phyloP scores from a whole-genome alignment of 176 grass and related monocot genomes.

The Leersia perrieri region DNA sequence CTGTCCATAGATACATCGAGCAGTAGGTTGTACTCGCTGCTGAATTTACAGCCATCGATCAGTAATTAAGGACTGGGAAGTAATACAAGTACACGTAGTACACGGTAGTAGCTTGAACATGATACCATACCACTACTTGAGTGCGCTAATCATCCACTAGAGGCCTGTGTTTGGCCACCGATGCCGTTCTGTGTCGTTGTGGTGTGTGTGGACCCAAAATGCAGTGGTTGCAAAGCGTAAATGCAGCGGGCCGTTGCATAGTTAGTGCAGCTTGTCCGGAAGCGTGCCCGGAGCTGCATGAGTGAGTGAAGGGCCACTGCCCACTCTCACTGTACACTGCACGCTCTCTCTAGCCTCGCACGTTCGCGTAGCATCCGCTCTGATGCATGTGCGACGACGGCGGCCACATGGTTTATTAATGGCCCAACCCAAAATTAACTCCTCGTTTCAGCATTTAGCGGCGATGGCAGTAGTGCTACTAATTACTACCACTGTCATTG shows the following conservation, averaged over 20 bases:
- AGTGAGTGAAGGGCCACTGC: not conserved
- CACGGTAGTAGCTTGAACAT: not conserved
- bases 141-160: not conserved
- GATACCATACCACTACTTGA: not conserved
- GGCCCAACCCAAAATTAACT: not conserved
- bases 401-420: constrained; percentile 6
- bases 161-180: not conserved
- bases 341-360: not conserved
- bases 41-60: not conserved
- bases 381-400: constrained; percentile 26
- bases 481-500: no score
- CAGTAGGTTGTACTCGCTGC: not conserved
- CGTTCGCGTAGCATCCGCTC: not conserved
- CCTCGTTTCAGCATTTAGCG: not conserved
- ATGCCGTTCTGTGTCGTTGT: not conserved
- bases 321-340: not conserved
- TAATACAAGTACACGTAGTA: not conserved
- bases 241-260: not conserved
- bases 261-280: constrained; percentile 26
- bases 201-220: constrained; percentile 34
- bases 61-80: no score
- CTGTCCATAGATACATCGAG: not conserved
- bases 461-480: no score
- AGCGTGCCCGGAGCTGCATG: not conserved
- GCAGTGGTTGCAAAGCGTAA: constrained; percentile 19